Percentiles rank a stretch among this genome's conserved stretches.
phyloP scores from a whole-genome alignment of 805 yeast species.

The Yamadazyma olivae region DNA sequence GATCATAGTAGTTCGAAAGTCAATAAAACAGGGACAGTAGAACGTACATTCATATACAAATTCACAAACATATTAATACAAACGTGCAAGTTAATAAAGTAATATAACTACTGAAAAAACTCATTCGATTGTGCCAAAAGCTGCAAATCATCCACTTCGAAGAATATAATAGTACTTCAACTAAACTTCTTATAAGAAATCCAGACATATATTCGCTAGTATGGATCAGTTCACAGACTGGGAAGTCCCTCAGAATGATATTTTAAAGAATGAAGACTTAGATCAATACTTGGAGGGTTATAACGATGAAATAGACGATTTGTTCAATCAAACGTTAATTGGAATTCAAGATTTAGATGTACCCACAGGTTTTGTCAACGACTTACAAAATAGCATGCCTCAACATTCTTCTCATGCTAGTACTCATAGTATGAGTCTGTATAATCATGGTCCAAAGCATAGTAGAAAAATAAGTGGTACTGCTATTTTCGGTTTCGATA shows the following conservation, averaged over 20 bases:
- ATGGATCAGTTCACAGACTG: slow-evolving; percentile 27
- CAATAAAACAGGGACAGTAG: too few relatives aligned
- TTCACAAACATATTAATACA: too few relatives aligned
- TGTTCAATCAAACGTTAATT: slow-evolving; percentile 54
- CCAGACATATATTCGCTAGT: slow-evolving; percentile 1
- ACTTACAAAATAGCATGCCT: slow-evolving; percentile 12
- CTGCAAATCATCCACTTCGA: too few relatives aligned
- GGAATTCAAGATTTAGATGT: slow-evolving; percentile 63
- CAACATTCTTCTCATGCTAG: slow-evolving; percentile 4
- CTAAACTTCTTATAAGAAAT: too few relatives aligned
- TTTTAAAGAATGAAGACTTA: slow-evolving; percentile 55
- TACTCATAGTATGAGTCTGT: slow-evolving; percentile 12
- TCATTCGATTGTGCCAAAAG: too few relatives aligned
- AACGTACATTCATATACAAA: too few relatives aligned
- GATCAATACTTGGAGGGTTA: slow-evolving; percentile 42
- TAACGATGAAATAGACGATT: slow-evolving; percentile 51
- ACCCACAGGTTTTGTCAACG: slow-evolving; percentile 41
- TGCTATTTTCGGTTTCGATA: slow-evolving; percentile 71
- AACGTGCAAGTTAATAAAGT: too few relatives aligned
- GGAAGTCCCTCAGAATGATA: slow-evolving; percentile 28
- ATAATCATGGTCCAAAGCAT: slow-evolving; percentile 35
- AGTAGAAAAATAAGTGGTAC: slow-evolving; percentile 71
- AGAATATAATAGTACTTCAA: too few relatives aligned
- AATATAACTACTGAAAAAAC: too few relatives aligned
- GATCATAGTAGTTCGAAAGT: too few relatives aligned